Evolutionary conservation across 1,284 basidiomycete species (phyloP).

Genomic region (Boletus sp.): DNA sequence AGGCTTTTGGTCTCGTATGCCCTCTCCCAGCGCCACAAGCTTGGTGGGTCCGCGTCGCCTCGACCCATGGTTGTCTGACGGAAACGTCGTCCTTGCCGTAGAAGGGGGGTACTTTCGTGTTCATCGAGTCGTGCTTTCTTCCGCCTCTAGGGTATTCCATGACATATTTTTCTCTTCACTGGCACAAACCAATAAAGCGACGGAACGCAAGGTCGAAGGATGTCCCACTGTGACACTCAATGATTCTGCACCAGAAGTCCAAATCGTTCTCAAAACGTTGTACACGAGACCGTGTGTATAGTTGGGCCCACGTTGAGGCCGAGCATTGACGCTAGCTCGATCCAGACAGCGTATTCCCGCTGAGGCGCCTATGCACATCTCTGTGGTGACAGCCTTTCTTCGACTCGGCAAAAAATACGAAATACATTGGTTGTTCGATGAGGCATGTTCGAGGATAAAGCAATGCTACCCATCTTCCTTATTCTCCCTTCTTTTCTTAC

Average conservation of each 20-base stretch:
- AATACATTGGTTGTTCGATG: conserved; percentile 33
- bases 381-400: conserved; percentile 30
- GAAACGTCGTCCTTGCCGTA: conserved; percentile 31
- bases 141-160: conserved; percentile 30
- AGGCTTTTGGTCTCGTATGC: conserved; percentile 27
- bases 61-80: conserved; percentile 35
- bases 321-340: conserved; percentile 10
- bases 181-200: conserved; percentile 10
- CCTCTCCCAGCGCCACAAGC: conserved; percentile 19
- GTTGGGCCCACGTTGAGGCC: conserved; percentile 12
- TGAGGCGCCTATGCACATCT: conserved; percentile 27
- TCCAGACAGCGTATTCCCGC: conserved; percentile 29
- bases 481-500: conserved; percentile 33
- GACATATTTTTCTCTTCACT: conserved; percentile 26
- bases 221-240: conserved; percentile 31
- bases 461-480: conserved; percentile 33
- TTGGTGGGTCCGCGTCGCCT: conserved; percentile 24
- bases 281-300: conserved; percentile 33
- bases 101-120: conserved; percentile 31
- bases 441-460: conserved; percentile 27
- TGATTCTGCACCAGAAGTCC: conserved; percentile 31
- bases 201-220: conserved; percentile 28
- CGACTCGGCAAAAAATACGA: conserved; percentile 33
- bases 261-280: conserved; percentile 33
- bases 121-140: conserved; percentile 31